These are phyloP conservation scores for Apophysomyces ossiformis DNA, from an alignment of 371 early-diverging fungal genomes.

Conservation along the genomic window DNA sequence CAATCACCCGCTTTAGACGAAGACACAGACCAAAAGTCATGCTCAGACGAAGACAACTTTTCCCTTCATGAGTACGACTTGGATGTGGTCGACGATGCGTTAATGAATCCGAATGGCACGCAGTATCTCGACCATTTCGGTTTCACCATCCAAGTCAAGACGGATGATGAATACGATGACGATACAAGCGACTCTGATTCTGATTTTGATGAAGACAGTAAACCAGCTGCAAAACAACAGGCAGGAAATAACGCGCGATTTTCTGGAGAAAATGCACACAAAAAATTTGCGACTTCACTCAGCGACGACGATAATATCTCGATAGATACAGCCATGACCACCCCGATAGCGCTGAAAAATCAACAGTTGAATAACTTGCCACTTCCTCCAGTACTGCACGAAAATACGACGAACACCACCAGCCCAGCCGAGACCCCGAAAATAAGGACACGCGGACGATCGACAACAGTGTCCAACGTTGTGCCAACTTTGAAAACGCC, in stretches of 20 bases:
- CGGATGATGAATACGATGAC: constrained; percentile 29
- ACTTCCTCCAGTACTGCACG: not conserved
- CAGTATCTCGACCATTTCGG: constrained; percentile 38
- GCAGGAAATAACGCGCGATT: not conserved
- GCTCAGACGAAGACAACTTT: constrained; percentile 15
- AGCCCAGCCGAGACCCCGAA: not conserved
- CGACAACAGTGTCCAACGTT: constrained; percentile 12
- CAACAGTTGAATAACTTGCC: constrained; percentile 7
- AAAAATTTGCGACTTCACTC: not conserved
- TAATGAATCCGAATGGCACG: constrained; percentile 26
- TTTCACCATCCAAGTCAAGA: constrained; percentile 31
- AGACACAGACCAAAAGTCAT: not conserved
- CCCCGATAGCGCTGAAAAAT: constrained; percentile 22
- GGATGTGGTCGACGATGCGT: constrained; percentile 36
- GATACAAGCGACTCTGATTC: constrained; percentile 22
- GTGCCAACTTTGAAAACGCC: not conserved
- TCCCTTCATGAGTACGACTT: constrained; percentile 26
- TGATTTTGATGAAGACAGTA: constrained; percentile 27
- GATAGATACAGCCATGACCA: constrained; percentile 22
- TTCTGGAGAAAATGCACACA: not conserved
- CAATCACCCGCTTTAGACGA: not conserved
- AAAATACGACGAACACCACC: not conserved
- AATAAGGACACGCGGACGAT: constrained; percentile 13
- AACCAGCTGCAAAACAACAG: not conserved
- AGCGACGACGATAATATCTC: constrained; percentile 12